A percentile compares a stretch with the other conserved stretches of the same genome.
Conservation (phyloP, 164 flowering plant genomes). For the Dillenia turbinata region DNA sequence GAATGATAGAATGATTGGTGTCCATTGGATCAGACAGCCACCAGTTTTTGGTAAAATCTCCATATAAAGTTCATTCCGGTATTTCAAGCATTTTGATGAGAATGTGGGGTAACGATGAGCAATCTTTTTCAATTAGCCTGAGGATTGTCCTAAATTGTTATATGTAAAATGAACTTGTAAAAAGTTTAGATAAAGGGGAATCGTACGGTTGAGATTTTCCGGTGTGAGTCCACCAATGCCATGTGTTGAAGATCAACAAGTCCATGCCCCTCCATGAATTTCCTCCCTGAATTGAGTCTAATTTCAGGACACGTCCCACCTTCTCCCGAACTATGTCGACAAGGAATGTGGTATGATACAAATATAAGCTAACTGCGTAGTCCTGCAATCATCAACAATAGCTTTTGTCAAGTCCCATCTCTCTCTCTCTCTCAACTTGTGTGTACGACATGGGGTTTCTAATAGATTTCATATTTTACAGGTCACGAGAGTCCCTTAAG, state of each 20-base stretch:
- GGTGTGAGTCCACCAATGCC: slow-evolving; percentile 97
- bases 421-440: too few species aligned
- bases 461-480: too few species aligned
- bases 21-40: too few species aligned
- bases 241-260: slow-evolving; percentile 67
- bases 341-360: slow-evolving; percentile 49
- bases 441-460: too few species aligned
- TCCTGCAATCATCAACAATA: slow-evolving; percentile 37
- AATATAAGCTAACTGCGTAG: slow-evolving; percentile 42
- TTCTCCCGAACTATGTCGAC: slow-evolving; percentile 56
- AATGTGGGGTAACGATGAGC: not conserved
- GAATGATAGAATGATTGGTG: too few species aligned
- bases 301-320: slow-evolving; percentile 46
- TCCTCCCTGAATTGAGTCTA: slow-evolving; percentile 55
- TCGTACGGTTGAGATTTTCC: slow-evolving; percentile 65
- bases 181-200: not conserved
- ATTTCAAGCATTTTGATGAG: too few species aligned
- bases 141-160: too few species aligned
- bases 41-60: too few species aligned
- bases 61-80: too few species aligned
- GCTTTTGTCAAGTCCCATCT: not conserved
- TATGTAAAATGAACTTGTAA: too few species aligned
- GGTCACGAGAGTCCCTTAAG: too few species aligned
- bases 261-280: slow-evolving; percentile 68
- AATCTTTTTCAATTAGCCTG: too few species aligned